Base-by-base conservation (phyloP, 495 filamentous ascomycete genomes). In the Hypoxylon lienhwacheense region DNA sequence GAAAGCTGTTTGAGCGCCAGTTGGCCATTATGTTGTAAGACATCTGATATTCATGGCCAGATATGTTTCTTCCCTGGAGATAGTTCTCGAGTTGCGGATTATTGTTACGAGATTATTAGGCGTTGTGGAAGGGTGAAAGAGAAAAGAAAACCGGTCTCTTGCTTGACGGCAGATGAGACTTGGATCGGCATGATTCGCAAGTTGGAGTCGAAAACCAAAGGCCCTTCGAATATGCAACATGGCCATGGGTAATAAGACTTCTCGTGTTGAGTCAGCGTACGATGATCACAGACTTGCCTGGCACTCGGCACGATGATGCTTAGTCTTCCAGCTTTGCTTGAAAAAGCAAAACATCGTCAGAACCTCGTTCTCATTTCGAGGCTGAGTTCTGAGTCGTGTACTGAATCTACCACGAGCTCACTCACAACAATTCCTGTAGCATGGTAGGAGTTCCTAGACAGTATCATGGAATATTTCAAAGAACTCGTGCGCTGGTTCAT, bases 301-400 rank as follows among this genome's bases (percentile, higher is more conserved):
- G 33, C 28, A 48, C 20, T 8, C 33, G 16, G 47, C 31, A 16
- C 36, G 32, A 40, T 29, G 37, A 29, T 43, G 26, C 19, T 29
- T 14, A 5, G n/a, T 22, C 33, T 55, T 55, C 42, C 48, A 53
- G 47, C 32, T 53, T 36, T 17, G 21, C 35, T 53, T 47, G 35
- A 42, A 53, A 46, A 53, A 36, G 47, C 46, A 53, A 52, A 40
- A 42, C 43, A 42, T 45, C 31, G n/a, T 48, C 42, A 61, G 51
- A 61, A 52, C 52, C 58, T 61, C 52, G 47, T 61, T 28, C 25
- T 48, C 11, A 45, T 53, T 53, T 34, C 47, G 47, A 36, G 39
- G 37, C 41, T 21, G 50, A 20, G 42, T 44, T 43, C 41, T 21
- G 50, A 20, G 25, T 35, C 52, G 48, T 29, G 26, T 46, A 52